Base-by-base conservation (phyloP, 768 basidiomycete genomes). In the Pulveroboletus frians region DNA sequence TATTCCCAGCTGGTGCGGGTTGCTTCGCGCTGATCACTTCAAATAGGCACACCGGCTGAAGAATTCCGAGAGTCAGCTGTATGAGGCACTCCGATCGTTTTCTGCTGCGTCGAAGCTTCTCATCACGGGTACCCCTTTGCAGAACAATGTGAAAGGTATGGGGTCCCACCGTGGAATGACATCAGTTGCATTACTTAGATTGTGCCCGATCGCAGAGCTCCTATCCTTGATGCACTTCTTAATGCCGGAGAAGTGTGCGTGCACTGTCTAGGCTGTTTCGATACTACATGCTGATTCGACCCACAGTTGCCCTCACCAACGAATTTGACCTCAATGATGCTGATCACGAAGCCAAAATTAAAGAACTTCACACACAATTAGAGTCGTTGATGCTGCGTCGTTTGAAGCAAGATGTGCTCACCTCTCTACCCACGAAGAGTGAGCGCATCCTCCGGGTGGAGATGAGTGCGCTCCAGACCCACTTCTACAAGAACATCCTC, bases 171-270 rank as follows among this genome's bases (percentile, higher is more conserved):
- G 23, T 26, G 17, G 36, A 32, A 23, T 40, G 18, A n/a, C 34
- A 30, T 52, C 23, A 17, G 20, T 31, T 36, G 30, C 23, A 21
- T 57, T 44, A 36, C 51, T 57, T 36, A 57, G 40, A 43, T 49
- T 17, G 37, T 21, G 31, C 46, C 35, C 42, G 46, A 45, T 39
- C 46, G 7, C 62, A 96, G 96, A 99, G 68, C 72, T 99, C 31
- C 75, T 98, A 36, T 92, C 96, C 9, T 72, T 98, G 67, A 98
- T 98, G 95, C 96, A 98, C 68, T 99, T 99, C 77, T 75, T 98
- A 57, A 96, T 96, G 90, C 96, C 96, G 8, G 94, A 98, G 62
- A 92, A 91, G 73, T 99, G 92, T 90, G 56, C 67, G 86, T 57
- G 39, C 9, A 20, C 14, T 36, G 37, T 34, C 20, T 23, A 29